Base-by-base conservation (phyloP, 192 early-diverging fungal species). In the Dissophora ornata region DNA sequence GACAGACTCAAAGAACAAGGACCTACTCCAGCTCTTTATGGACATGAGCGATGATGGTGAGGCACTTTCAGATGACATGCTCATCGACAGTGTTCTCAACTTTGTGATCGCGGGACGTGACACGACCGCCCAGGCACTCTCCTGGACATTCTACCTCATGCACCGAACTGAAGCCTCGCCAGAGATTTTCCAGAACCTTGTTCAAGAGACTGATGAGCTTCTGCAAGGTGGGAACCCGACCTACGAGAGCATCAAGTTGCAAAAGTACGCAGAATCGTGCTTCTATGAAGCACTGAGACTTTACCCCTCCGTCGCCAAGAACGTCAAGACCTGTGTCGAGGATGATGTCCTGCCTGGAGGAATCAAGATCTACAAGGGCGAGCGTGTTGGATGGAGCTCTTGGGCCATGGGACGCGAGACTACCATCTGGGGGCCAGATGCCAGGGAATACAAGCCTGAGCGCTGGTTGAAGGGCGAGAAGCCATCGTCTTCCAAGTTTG, bases 321-420 rank as follows among this genome's bases (percentile, higher is more conserved):
- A 90, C 36, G 24, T 57, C 4, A 90, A 90, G 69, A 57, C 69
- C 46, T 83, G 84, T 21, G 33, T 88, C 18, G 47, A 85, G 21
- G 89, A 92, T 49, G 81, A 84, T 49, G 67, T 88, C 10, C 62
- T 87, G 22, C 91, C 91, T 1, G 88, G 89, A 57, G 89, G 89
- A 16, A 84, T 82, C 18, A 33, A 57, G 13, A 68, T 94, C 21
- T 57, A 73, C 18, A 84, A 83, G 44, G 90, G 90, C 6, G 79
- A 85, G 7, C 32, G 33, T 22, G 71, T 92, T 0, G 52, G 32
- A 0, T 91, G 80, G 81, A 63, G 38, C 21, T 67, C 73, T 3
- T 93, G 80, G 22, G 65, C 63, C 16, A 83, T 87, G 80, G 91
- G 86, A 1, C 64, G 88, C 10, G 36, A 59, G 60, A 56, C 13